Evolutionary conservation across 495 filamentous ascomycete species (phyloP).

Genomic region (Aspergillus ostianus): DNA sequence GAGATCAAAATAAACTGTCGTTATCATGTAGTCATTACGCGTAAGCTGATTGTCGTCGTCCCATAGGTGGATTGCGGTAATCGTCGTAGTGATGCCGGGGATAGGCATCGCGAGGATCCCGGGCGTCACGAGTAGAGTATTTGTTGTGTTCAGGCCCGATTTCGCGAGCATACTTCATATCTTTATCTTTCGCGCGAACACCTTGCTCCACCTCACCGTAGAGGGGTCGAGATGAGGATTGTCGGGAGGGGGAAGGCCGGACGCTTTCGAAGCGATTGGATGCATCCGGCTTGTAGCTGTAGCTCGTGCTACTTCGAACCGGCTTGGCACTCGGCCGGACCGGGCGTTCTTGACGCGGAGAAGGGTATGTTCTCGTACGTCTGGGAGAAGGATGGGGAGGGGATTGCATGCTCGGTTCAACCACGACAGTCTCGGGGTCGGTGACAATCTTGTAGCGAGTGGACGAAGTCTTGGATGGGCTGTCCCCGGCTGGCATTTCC

Average conservation of each 20-base stretch:
- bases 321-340: constrained; percentile 10
- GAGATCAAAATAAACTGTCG: constrained; percentile 10
- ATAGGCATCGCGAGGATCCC: background rate
- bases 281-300: constrained; percentile 18
- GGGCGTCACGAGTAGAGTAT: background rate
- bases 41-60: constrained; percentile 29
- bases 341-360: constrained; percentile 18
- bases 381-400: constrained; percentile 24
- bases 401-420: constrained; percentile 30
- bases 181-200: constrained; percentile 13
- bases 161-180: constrained; percentile 15
- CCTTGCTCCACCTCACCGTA: constrained; percentile 18
- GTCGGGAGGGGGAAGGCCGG: constrained; percentile 3
- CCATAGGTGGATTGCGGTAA: constrained; percentile 18
- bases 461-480: constrained; percentile 32
- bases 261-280: constrained; percentile 8
- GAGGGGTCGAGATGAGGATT: constrained; percentile 13
- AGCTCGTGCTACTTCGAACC: constrained; percentile 22
- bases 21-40: constrained; percentile 26
- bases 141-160: constrained; percentile 9
- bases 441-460: constrained; percentile 34
- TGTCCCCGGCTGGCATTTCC: constrained; percentile 29
- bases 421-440: constrained; percentile 28
- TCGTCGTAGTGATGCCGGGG: constrained; percentile 22
- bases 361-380: constrained; percentile 17